Base-by-base conservation (phyloP, 805 yeast species). In the Yamadazyma sp. region DNA sequence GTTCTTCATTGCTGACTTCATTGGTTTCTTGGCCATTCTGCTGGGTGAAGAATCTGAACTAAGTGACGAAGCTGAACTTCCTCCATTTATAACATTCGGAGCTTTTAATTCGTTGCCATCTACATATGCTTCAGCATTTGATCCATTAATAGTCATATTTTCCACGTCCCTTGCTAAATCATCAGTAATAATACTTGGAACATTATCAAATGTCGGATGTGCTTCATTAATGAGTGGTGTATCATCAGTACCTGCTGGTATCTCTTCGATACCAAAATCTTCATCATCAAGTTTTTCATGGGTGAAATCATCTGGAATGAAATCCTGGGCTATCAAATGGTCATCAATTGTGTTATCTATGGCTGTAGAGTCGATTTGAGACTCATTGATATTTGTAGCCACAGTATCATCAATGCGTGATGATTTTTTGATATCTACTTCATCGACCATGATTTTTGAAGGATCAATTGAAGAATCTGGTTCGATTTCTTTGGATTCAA, bases 1-100 rank as follows among this genome's bases (percentile, higher is more conserved):
- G 34, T 53, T 56, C 36, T 76, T 76, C 66, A 76, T 60, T 12
- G 76, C 81, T 1, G 80, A 73, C 60, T 72, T 65, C 46, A 69
- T 68, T 11, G 79, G 77, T n/a, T 44, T 52, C 37, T 49, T 53
- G 11, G 35, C 28, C n/a, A 39, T 22, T 19, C 36, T 46, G 4
- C 60, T 44, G 17, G 64, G 69, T 22, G 47, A 37, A 33, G 58
- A 55, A 14, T 33, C 38, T 1, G 66, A 63, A 25, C 53, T 39
- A 16, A 60, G 40, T 2, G 70, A 63, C 3, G 66, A 58, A 4
- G 55, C 52, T 3, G 63, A 55, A 31, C 58, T 52, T n/a, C 36
- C 25, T 5, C 16, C 39, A 15, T 11, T 8, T 12, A 44, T 29
- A 3, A 32, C 22, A 11, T 42, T 50, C 16, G 50, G 50, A n/a